Percentiles rank a stretch among this genome's conserved stretches.
Conservation (phyloP, 495 filamentous ascomycete genomes). For the Bryoglossum gracile region DNA sequence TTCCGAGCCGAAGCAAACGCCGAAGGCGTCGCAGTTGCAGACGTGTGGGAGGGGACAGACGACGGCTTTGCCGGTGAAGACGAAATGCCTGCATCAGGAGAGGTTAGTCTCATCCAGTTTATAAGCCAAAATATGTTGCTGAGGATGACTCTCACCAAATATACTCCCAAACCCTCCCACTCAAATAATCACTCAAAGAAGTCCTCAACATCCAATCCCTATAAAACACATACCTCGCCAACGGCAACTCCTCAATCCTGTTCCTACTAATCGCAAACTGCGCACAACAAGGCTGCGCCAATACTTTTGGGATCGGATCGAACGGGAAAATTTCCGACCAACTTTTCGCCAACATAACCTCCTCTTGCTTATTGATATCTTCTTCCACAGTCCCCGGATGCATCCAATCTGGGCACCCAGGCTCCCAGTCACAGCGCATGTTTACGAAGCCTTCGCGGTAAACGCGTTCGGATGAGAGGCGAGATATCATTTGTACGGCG, state of each 20-base stretch:
- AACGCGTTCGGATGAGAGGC: conserved; percentile 46
- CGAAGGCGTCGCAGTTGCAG: conserved; percentile 74
- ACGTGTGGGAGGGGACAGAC: conserved; percentile 58
- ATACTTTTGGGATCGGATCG: conserved; percentile 38
- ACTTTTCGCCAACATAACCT: conserved; percentile 29
- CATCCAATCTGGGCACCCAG: conserved; percentile 61
- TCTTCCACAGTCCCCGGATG: conserved; percentile 22
- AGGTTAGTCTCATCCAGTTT: no score
- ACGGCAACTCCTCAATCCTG: conserved; percentile 36
- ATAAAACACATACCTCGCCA: conserved; percentile 41
- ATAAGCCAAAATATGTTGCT: no score
- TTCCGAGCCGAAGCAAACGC: conserved; percentile 65
- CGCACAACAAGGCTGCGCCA: conserved; percentile 51
- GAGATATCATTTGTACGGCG: conserved; percentile 44
- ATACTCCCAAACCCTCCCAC: conserved; percentile 57
- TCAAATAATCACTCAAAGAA: conserved; percentile 44
- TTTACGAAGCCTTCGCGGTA: conserved; percentile 58
- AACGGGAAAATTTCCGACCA: conserved; percentile 53
- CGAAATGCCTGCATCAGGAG: no score
- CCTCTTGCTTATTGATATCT: conserved; percentile 27
- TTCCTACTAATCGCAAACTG: conserved; percentile 51
- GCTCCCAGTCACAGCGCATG: conserved; percentile 51
- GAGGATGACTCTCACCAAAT: no score
- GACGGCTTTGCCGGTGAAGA: conserved; percentile 47
- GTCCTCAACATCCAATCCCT: conserved; percentile 54